Percentiles rank a stretch among this genome's conserved stretches.
Evolutionary conservation across 495 filamentous ascomycete genomes (phyloP).

Genomic region (Lophiotrema nucula): DNA sequence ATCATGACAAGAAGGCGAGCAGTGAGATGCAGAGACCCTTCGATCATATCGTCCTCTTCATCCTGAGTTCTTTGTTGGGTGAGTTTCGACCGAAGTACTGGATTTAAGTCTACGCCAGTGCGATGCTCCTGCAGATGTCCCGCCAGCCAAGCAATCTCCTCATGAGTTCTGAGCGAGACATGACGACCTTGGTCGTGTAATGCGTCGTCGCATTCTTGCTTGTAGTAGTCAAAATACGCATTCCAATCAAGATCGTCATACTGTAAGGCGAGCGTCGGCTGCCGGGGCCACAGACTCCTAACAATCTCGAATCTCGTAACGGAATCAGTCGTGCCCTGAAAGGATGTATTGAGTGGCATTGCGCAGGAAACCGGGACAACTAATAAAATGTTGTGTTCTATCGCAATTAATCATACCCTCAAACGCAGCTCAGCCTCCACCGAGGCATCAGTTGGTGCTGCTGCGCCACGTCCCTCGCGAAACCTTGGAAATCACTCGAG

Average conservation of each 20-base stretch:
- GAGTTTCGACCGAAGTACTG: neutral
- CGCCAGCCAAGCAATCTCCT: neutral
- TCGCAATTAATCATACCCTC: neutral
- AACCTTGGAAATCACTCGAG: too few relatives aligned
- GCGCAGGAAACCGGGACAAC: neutral
- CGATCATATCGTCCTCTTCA: conserved; percentile 1
- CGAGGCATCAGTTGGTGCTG: too few relatives aligned
- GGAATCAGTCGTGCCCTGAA: neutral
- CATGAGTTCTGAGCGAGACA: neutral
- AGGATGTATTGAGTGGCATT: neutral
- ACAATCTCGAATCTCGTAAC: neutral
- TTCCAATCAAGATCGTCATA: neutral
- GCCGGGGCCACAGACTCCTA: neutral
- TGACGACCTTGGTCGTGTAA: neutral
- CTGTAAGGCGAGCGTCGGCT: neutral
- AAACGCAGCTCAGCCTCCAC: neutral
- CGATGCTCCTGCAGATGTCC: neutral
- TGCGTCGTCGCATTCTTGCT: neutral
- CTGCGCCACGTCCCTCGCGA: too few relatives aligned
- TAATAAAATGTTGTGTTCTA: neutral
- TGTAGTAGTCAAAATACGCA: conserved; percentile 1
- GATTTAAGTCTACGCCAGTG: neutral
- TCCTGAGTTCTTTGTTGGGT: neutral
- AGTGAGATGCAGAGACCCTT: neutral
- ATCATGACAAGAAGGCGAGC: conserved; percentile 1